Evolutionary conservation across 352 stramenopile species (phyloP), one percentile per base, ranked within the genome.

Genomic region (Phytophthora pini): DNA sequence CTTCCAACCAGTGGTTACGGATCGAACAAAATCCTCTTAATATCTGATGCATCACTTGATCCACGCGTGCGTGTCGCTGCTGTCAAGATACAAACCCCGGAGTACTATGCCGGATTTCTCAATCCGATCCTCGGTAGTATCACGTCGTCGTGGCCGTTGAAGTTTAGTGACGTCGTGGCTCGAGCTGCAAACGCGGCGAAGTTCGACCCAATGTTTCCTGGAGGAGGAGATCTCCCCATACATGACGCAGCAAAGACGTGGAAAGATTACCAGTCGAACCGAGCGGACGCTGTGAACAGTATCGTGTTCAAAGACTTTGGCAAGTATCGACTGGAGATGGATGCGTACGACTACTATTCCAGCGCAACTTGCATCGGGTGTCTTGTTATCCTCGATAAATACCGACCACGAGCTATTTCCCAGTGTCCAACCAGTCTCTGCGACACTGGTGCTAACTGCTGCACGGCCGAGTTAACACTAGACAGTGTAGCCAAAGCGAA

Each of bases 1-100:
- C 80, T 88, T 44, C 77, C 80, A 26, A 76, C 47, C 7, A 79
- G 80, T 56, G 84, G 83, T 44, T 82, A 82, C 58, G 60, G 70
- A 20, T 66, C 72, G 0, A 76, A 77, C 45, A 57, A 66, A 10
- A 66, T 72, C 22, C 34, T 55, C 1, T 76, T 85, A 7, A 59
- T 53, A 44, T 76, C 24, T 5, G 32, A 63, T 22, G 38, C 5
- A n/a, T 73, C 59, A 9, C 22, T 64, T 2, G 53, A 70, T 29
- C 51, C 65, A 27, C 60, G 56, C n/a, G 53, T 72, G 10, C 41
- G 54, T 22, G 32, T 74, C 2, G 41, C 45, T 47, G 59, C 60
- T n/a, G 47, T 69, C 27, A 65, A 62, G 38, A 49, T 50, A 15
- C 65, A 73, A 26, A 51, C 61, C n/a, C 65, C 65, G 2, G 65